Base-by-base conservation (phyloP, 2,329 filamentous ascomycete genomes). In the Trichocomaceae sp. region DNA sequence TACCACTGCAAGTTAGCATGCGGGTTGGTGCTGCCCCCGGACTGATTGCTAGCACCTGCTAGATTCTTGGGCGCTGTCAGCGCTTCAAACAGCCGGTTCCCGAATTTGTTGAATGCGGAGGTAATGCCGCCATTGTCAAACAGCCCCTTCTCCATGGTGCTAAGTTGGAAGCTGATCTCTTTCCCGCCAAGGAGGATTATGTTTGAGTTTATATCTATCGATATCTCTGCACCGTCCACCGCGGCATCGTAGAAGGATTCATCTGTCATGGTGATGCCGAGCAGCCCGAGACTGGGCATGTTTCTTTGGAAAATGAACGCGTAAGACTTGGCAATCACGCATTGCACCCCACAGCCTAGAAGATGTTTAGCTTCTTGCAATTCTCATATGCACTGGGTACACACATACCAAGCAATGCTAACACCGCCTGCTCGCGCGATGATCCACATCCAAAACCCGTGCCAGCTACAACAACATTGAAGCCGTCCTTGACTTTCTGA, bases 231-330 rank as follows among this genome's bases (percentile, higher is more conserved):
- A 0, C 72, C 71, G 45, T 75, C 69, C 15, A 54, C 42, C 0
- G 66, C 72, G 1, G 62, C 58, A 3, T 69, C 64, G 54, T 69
- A 76, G 58, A 78, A 77, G 0, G 46, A 58, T 7, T 68, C 64
- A 50, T 77, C 69, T 0, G 56, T 50, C 12, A 79, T 68, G 1
- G 63, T 65, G 47, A 78, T 74, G 0, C 74, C 74, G 15, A 78
- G 58, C 0, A 78, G 67, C 0, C 76, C 76, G 0, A 78, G 61
- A 35, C 66, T 75, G 0, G 75, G 72, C 64, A 74, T 70, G 59
- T 79, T 78, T 1, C 74, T 68, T 6, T 65, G 65, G 53, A 74
- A 77, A 55, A 78, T 78, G 61, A 77, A 78, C 0, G 73, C 69
- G 54, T 76, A 78, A 0, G 70, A 74, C 47, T 67, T 61, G 1